Conservation (phyloP, 163 green algal genomes). For the Scenedesmus sp. region DNA sequence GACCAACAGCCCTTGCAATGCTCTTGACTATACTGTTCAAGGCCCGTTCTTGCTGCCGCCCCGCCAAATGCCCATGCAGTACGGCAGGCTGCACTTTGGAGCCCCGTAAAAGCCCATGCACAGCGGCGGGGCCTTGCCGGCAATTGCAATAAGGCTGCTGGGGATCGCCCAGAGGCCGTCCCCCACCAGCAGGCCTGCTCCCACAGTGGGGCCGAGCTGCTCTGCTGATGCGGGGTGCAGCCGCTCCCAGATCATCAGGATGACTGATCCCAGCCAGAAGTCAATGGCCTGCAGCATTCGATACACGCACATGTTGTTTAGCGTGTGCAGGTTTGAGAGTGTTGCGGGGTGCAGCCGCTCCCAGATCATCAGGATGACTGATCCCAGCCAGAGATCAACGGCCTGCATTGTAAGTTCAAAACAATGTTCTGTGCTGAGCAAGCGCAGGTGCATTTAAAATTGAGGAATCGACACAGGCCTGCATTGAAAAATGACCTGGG, state of each 20-base stretch:
- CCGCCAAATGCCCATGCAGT: conserved; percentile 43
- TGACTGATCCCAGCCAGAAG: conserved; percentile 51
- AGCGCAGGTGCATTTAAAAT: background rate
- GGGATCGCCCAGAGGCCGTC: conserved; percentile 51
- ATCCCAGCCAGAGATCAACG: conserved; percentile 53
- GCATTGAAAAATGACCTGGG: background rate
- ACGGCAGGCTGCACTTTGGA: conserved; percentile 37
- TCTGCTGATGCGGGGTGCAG: background rate
- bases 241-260: conserved; percentile 49
- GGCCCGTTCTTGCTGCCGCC: conserved; percentile 29
- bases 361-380: conserved; percentile 46
- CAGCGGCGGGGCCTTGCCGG: conserved; percentile 29
- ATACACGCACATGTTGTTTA: too few relatives aligned
- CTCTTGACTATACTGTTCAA: background rate
- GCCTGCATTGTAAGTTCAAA: conserved; percentile 16
- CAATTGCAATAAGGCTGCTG: conserved; percentile 47
- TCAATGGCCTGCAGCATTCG: conserved; percentile 42
- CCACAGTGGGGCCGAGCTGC: conserved; percentile 35
- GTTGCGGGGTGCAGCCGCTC: background rate
- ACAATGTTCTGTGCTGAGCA: too few relatives aligned
- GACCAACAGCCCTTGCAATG: too few relatives aligned
- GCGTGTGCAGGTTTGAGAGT: too few relatives aligned
- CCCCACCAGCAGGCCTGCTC: conserved; percentile 47
- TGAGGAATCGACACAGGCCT: background rate
- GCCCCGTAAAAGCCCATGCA: conserved; percentile 50